Evolutionary conservation across 441 rosid species (phyloP).

Genomic region (Aquilaria agallochum): DNA sequence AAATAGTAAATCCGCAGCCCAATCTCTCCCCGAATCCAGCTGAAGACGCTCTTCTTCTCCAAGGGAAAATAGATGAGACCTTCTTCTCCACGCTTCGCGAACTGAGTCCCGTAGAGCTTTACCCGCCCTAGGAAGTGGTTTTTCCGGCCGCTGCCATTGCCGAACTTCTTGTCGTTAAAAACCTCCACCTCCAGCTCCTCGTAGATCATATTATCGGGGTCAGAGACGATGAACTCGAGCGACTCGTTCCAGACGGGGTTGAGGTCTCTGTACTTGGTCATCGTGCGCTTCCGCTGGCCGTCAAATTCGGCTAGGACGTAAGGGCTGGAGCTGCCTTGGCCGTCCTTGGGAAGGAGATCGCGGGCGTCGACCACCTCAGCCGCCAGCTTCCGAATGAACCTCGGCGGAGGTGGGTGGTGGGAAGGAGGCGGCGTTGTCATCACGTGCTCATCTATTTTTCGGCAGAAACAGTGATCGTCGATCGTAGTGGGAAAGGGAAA

Average conservation of each 20-base stretch:
- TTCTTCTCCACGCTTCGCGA: constrained; percentile 61
- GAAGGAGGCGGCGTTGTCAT: constrained; percentile 39
- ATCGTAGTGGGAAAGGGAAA: constrained; percentile 9
- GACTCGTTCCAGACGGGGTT: constrained; percentile 89
- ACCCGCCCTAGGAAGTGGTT: constrained; percentile 88
- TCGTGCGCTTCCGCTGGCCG: constrained; percentile 65
- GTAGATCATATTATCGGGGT: constrained; percentile 62
- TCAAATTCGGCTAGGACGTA: constrained; percentile 82
- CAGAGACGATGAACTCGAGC: constrained; percentile 73
- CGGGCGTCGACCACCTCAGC: constrained; percentile 77
- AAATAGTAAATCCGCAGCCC: constrained; percentile 74
- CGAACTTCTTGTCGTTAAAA: constrained; percentile 64
- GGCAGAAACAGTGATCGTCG: not conserved
- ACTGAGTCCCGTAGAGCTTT: constrained; percentile 80
- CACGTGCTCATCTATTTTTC: constrained; percentile 42
- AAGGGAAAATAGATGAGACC: constrained; percentile 64
- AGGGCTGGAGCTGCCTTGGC: constrained; percentile 93
- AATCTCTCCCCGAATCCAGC: constrained; percentile 88
- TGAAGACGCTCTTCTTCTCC: constrained; percentile 89
- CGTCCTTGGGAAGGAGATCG: constrained; percentile 84
- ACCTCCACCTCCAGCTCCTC: constrained; percentile 89
- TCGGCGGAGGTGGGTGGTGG: constrained; percentile 33
- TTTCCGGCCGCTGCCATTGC: constrained; percentile 78
- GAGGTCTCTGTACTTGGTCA: constrained; percentile 70
- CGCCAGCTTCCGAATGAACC: constrained; percentile 45